Evolutionary conservation across 2,329 filamentous ascomycete genomes (phyloP).

Genomic region (Fusarium nisikadoi): DNA sequence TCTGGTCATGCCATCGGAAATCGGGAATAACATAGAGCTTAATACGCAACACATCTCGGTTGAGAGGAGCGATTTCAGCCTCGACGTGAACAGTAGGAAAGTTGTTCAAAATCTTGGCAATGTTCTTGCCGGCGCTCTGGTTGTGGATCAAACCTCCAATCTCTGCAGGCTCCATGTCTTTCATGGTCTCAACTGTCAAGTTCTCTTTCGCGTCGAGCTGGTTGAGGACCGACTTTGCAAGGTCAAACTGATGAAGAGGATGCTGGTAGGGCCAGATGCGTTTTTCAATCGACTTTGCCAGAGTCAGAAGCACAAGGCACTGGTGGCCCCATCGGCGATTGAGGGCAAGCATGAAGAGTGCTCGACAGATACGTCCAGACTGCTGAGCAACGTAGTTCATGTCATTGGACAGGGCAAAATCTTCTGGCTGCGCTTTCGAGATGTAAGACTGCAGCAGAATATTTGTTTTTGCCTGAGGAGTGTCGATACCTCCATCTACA

Average conservation of each 20-base stretch:
- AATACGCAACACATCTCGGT: slow-evolving; percentile 93
- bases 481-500: slow-evolving; percentile 76
- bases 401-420: slow-evolving; percentile 93
- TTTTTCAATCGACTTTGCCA: slow-evolving; percentile 98
- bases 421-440: slow-evolving; percentile 85
- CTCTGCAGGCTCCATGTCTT: slow-evolving; percentile 93
- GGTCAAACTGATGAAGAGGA: slow-evolving; percentile 92
- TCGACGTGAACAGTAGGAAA: slow-evolving; percentile 94
- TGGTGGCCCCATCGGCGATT: slow-evolving; percentile 97
- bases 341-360: slow-evolving; percentile 96
- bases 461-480: slow-evolving; percentile 91
- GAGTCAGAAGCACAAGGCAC: slow-evolving; percentile 87
- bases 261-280: slow-evolving; percentile 96
- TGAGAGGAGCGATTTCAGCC: slow-evolving; percentile 93
- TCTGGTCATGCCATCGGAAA: slow-evolving; percentile 92
- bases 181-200: slow-evolving; percentile 81
- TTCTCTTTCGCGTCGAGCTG: slow-evolving; percentile 85
- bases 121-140: slow-evolving; percentile 82
- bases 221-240: slow-evolving; percentile 83
- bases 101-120: slow-evolving; percentile 83
- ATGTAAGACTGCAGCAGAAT: slow-evolving; percentile 95
- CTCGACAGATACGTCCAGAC: slow-evolving; percentile 90
- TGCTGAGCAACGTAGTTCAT: slow-evolving; percentile 96
- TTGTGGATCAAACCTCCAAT: slow-evolving; percentile 94
- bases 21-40: slow-evolving; percentile 87